Evolutionary conservation across 495 filamentous ascomycete species (phyloP).

Genomic region (Wilcoxina mikolae): DNA sequence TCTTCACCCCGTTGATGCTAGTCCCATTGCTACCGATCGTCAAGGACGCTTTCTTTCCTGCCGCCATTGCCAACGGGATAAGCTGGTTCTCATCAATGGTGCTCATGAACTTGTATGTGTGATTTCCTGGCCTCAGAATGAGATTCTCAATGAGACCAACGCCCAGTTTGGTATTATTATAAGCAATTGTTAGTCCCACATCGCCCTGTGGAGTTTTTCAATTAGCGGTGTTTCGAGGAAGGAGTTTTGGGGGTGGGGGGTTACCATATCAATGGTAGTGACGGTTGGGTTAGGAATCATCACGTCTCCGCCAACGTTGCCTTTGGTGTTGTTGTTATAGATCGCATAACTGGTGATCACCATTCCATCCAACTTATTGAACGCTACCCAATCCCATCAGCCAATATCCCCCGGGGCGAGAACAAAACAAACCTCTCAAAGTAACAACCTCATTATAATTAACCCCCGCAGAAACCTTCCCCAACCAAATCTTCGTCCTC

Average conservation of each 20-base stretch:
- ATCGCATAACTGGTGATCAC: conserved; percentile 19
- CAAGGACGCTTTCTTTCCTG: background rate
- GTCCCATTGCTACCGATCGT: conserved; percentile 23
- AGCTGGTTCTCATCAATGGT: background rate
- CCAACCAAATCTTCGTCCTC: conserved; percentile 14
- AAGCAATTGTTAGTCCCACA: conserved; percentile 16
- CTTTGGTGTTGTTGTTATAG: conserved; percentile 6
- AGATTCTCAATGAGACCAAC: conserved; percentile 17
- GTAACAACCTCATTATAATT: conserved; percentile 22
- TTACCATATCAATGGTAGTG: conserved; percentile 25
- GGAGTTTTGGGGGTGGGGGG: too few relatives aligned
- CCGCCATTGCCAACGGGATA: background rate
- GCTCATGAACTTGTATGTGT: conserved; percentile 19
- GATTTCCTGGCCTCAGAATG: conserved; percentile 17
- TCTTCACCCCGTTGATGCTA: conserved; percentile 13
- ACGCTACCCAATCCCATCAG: conserved; percentile 5
- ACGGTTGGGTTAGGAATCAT: conserved; percentile 27
- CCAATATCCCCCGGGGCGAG: background rate
- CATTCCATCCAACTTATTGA: conserved; percentile 25
- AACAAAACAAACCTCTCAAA: conserved; percentile 21
- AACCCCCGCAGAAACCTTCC: conserved; percentile 12
- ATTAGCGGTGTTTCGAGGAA: background rate
- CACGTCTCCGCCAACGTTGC: conserved; percentile 20
- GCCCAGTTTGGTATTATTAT: conserved; percentile 12
- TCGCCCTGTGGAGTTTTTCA: conserved; percentile 15